These are phyloP conservation scores for Akanthomyces uredinophilus DNA, from an alignment of 2,329 filamentous ascomycete genomes.

Conservation along the genomic window DNA sequence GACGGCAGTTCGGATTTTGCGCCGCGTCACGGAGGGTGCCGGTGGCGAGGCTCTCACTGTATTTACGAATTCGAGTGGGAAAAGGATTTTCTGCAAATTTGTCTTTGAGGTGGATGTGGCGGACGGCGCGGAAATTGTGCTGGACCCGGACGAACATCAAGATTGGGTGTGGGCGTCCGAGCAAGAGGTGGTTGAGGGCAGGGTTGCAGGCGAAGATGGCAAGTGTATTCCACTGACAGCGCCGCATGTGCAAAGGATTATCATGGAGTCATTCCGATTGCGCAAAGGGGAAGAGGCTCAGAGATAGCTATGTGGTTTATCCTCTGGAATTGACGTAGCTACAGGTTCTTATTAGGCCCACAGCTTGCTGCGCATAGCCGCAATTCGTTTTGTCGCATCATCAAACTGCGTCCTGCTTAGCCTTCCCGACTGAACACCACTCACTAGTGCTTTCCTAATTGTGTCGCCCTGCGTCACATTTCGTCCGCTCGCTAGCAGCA, in stretches of 20 bases:
- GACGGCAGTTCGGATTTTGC: conserved; percentile 24
- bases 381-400: conserved; percentile 18
- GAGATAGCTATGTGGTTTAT: neutral
- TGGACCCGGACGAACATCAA: conserved; percentile 39
- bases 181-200: conserved; percentile 30
- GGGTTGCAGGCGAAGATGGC: conserved; percentile 18
- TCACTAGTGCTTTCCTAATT: conserved; percentile 16
- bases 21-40: conserved; percentile 26
- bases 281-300: conserved; percentile 17
- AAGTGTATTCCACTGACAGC: conserved; percentile 28
- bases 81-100: conserved; percentile 27
- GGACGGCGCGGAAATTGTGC: conserved; percentile 23
- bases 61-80: conserved; percentile 32
- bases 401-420: conserved; percentile 17
- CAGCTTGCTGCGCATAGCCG: conserved; percentile 14
- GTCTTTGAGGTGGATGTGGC: conserved; percentile 34
- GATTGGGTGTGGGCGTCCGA: conserved; percentile 35
- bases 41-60: conserved; percentile 21
- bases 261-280: conserved; percentile 28
- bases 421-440: conserved; percentile 9
- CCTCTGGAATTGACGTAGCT: neutral
- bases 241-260: conserved; percentile 22
- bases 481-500: conserved; percentile 18
- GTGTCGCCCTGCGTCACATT: conserved; percentile 18
- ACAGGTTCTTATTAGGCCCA: conserved; percentile 2